phyloP scores from a whole-genome alignment of 2,329 filamentous ascomycete genomes.

The Drechslerella dactyloides region DNA sequence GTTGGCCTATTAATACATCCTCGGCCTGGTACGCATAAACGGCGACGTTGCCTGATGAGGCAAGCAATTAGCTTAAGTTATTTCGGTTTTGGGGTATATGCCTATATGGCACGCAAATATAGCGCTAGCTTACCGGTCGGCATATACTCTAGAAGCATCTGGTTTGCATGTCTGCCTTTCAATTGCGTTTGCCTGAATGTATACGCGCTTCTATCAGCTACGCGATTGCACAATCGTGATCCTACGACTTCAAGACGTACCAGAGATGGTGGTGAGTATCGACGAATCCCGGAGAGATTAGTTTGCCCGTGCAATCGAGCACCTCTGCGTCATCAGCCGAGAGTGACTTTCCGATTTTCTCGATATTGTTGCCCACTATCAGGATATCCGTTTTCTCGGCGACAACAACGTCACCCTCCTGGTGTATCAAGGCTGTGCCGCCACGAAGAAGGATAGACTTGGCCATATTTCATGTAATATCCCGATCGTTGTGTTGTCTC shows the following conservation, averaged over 20 bases:
- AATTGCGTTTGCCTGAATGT: conserved; percentile 56
- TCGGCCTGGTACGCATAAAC: conserved; percentile 57
- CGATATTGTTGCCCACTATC: conserved; percentile 15
- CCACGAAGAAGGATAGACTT: conserved; percentile 22
- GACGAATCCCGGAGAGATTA: conserved; percentile 60
- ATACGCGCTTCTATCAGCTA: conserved; percentile 14
- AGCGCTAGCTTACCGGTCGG: conserved; percentile 55
- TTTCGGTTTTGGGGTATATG: neutral
- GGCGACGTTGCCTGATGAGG: conserved; percentile 56
- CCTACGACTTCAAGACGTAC: conserved; percentile 54
- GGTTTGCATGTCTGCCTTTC: conserved; percentile 58
- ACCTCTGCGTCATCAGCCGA: conserved; percentile 53
- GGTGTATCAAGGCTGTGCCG: conserved; percentile 31
- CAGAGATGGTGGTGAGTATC: conserved; percentile 62
- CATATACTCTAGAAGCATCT: conserved; percentile 61
- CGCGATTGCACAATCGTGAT: conserved; percentile 1
- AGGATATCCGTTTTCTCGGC: conserved; percentile 18
- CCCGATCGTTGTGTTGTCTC: conserved; percentile 18
- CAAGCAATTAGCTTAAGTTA: conserved; percentile 54
- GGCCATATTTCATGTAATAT: too few species aligned
- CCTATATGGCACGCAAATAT: too few species aligned
- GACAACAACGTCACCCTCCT: conserved; percentile 23
- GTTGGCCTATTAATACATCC: conserved; percentile 62
- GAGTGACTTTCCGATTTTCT: conserved; percentile 27
- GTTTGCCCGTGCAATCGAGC: conserved; percentile 59